Evolutionary conservation across 345 rosid genomes (phyloP), one percentile per base, ranked within the genome.

Genomic region (Rubroshorea leprosula): DNA sequence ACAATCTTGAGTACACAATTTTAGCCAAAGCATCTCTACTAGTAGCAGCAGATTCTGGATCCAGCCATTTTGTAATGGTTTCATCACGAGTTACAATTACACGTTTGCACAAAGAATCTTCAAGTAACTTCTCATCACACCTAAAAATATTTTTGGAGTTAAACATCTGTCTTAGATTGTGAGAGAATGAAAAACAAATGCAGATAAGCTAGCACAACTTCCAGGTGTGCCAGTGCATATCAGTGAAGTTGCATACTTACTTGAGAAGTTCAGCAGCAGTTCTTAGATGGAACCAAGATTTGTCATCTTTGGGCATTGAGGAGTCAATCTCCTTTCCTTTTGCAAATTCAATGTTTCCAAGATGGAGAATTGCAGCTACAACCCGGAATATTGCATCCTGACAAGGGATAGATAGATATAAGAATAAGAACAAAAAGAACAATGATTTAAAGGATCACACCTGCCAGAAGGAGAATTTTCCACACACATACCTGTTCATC

Each of bases 21-120:
- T 90, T 93, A 53, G 99, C 99, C 82, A 93, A 80, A 51, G 97
- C 95, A 73, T 93, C 99, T 80, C 99, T 83, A 54, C 92, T 90
- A 50, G 72, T 72, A 54, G 68, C 84, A 26, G 99, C 99, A 57
- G 91, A 73, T 66, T 77, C 89, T 44, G 99, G 97, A 77, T 93
- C 97, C 64, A 93, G 81, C 80, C 88, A 83, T 77, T 93, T 93
- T 58, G 96, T 83, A 69, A 93, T 93, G 65, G 92, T 89, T 72
- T 93, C 99, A 70, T 93, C 99, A 64, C 97, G 99, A 35, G 99
- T 93, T 66, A 74, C 97, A 72, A 93, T 93, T 27, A 87, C 90
- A 62, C 96, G 99, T 59, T 93, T 89, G 76, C 99, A 93, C 24
- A 93, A 83, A 72, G 97, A 89, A 82, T 89, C 97, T 85, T 90